Evolutionary conservation across 305 asterid genomes (phyloP), one percentile per base, ranked within the genome.

Genomic region (Rubia tinctorum): DNA sequence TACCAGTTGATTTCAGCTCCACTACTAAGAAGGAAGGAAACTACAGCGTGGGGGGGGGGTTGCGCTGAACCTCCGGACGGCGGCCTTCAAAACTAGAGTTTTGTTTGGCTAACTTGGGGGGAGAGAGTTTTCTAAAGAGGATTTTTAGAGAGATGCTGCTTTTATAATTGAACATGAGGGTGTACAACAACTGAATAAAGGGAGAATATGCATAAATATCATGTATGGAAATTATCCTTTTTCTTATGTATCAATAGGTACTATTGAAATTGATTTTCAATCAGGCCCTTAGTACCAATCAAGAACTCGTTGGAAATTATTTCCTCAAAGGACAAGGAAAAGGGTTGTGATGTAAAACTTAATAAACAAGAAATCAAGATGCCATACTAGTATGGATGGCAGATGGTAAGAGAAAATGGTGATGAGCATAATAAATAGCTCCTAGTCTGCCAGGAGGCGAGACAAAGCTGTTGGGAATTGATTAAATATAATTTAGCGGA

Each of bases 391-490:
- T n/a, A 44, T 44, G 40, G 30, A 25, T 64, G n/a, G n/a, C n/a
- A n/a, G 42, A 34, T 8, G n/a, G 30, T 58, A 40, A 34, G 13
- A 11, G 55, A 66, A 40, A 5, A 39, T 14, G 27, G 15, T 42
- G 17, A 27, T 14, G 69, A 12, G 53, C 53, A 22, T 58, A 71
- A 59, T 45, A 68, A 81, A 69, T 56, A 93, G 97, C 97, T 84
- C 72, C 83, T 76, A 91, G 68, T 87, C 96, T 70, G 84, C 88
- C 73, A 94, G 70, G 75, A 94, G 78, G 74, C 76, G 82, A 73
- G 92, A 81, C 76, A 88, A n/a, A n/a, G n/a, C n/a, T n/a, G n/a
- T n/a, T n/a, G n/a, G n/a, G n/a, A n/a, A n/a, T n/a, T n/a, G n/a
- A n/a, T n/a, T n/a, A n/a, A n/a, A n/a, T n/a, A n/a, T n/a, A n/a